Evolutionary conservation across 305 asterid genomes (phyloP).

Genomic region (Striga hermonthica): DNA sequence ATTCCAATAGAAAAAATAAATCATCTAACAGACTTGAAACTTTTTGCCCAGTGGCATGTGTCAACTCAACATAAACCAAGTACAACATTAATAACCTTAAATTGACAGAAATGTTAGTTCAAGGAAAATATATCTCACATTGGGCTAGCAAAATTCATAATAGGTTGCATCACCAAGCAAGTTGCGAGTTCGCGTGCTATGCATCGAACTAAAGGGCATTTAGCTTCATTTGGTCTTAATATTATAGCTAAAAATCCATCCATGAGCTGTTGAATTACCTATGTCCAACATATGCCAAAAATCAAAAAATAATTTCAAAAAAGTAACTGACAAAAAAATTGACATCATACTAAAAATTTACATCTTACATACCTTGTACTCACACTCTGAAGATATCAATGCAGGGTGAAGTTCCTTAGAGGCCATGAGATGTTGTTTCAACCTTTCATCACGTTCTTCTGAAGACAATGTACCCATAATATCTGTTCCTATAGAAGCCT

Average conservation of each 20-base stretch:
- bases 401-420: constrained; percentile 95
- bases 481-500: constrained; percentile 70
- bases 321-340: constrained; percentile 22
- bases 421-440: constrained; percentile 69
- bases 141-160: constrained; percentile 79
- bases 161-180: constrained; percentile 77
- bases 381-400: constrained; percentile 82
- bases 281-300: constrained; percentile 36
- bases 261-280: constrained; percentile 84
- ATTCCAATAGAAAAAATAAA: too few relatives aligned
- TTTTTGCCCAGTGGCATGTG: neutral
- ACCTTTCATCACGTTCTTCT: constrained; percentile 85
- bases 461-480: constrained; percentile 89
- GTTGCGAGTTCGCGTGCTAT: constrained; percentile 80
- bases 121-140: constrained; percentile 50
- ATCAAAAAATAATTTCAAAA: constrained; percentile 24
- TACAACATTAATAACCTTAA: neutral
- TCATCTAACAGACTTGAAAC: neutral
- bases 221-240: constrained; percentile 78
- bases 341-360: constrained; percentile 34
- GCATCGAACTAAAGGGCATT: constrained; percentile 77
- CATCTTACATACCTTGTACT: constrained; percentile 89
- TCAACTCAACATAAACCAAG: neutral
- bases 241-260: constrained; percentile 72
- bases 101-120: constrained; percentile 27